Percentiles rank a stretch among this genome's conserved stretches.
Conservation (phyloP, 768 basidiomycete genomes). For the Mycena alexandri region DNA sequence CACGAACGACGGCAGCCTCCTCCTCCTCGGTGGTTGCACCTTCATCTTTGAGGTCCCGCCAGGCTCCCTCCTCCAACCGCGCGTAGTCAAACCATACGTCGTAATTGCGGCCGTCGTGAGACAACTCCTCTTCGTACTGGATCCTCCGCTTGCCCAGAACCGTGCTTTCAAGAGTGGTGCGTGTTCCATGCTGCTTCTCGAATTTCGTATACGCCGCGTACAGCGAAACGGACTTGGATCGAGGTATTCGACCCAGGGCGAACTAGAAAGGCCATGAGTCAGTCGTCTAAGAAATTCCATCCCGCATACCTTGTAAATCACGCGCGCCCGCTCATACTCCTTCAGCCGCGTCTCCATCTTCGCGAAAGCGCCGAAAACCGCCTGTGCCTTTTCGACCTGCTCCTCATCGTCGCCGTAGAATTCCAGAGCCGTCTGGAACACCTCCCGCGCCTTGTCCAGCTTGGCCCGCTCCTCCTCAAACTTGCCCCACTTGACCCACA, state of each 20-base stretch:
- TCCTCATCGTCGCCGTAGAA: constrained; percentile 92
- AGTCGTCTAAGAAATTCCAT: background rate
- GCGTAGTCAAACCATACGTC: constrained; percentile 99
- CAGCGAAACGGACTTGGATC: constrained; percentile 88
- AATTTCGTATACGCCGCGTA: constrained; percentile 97
- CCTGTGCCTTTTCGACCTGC: constrained; percentile 96
- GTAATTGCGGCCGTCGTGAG: constrained; percentile 93
- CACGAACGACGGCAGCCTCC: constrained; percentile 69
- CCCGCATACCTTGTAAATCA: constrained; percentile 90
- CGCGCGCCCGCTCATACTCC: constrained; percentile 96
- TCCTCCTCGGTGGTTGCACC: constrained; percentile 80
- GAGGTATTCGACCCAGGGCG: constrained; percentile 91
- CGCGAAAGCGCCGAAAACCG: constrained; percentile 92
- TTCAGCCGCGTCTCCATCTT: constrained; percentile 98
- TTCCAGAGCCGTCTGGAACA: constrained; percentile 91
- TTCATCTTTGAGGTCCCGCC: constrained; percentile 79
- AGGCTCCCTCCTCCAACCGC: constrained; percentile 91
- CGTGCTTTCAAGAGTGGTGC: constrained; percentile 89
- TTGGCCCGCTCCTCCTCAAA: constrained; percentile 38
- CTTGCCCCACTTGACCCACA: constrained; percentile 40
- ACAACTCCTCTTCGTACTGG: constrained; percentile 96
- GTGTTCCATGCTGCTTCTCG: constrained; percentile 96
- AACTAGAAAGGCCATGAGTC: constrained; percentile 66
- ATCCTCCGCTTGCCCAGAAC: constrained; percentile 98
- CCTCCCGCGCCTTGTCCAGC: constrained; percentile 83